A percentile compares a stretch with the other conserved stretches of the same genome.
Conservation (phyloP, 2,329 filamentous ascomycete genomes). For the Aspergillus ochraceus region DNA sequence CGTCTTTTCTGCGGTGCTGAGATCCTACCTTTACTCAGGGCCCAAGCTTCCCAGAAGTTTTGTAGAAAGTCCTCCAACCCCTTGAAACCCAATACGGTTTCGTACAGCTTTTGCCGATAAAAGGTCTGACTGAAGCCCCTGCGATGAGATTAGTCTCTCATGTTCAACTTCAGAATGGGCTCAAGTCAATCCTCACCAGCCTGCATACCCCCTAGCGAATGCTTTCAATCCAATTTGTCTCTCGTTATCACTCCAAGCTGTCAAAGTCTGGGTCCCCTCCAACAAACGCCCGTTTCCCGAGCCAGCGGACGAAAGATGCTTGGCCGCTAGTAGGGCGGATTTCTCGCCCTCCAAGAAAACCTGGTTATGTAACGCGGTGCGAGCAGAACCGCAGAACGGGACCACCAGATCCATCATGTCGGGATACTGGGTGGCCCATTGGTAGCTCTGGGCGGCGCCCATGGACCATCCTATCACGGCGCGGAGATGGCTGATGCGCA, state of each 20-base stretch:
- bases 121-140: constrained; percentile 78
- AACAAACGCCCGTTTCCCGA: constrained; percentile 48
- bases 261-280: constrained; percentile 38
- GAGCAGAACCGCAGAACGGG: constrained; percentile 67
- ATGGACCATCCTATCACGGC: constrained; percentile 71
- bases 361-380: constrained; percentile 66
- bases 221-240: constrained; percentile 64
- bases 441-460: constrained; percentile 66
- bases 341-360: constrained; percentile 68
- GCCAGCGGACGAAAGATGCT: constrained; percentile 55
- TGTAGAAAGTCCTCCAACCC: constrained; percentile 72
- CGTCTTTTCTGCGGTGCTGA: not conserved
- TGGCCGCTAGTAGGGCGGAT: constrained; percentile 58
- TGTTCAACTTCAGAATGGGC: not conserved
- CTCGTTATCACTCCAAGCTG: constrained; percentile 56
- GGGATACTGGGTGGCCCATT: constrained; percentile 63
- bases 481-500: constrained; percentile 60
- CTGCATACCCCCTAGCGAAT: constrained; percentile 73
- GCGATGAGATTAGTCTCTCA: not conserved
- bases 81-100: constrained; percentile 64
- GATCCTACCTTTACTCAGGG: constrained; percentile 59
- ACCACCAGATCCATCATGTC: constrained; percentile 66
- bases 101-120: constrained; percentile 70
- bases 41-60: constrained; percentile 76
- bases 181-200: constrained; percentile 50